Base-by-base conservation (phyloP, 176 grass and related monocot species). In the Oryza australiensis region DNA sequence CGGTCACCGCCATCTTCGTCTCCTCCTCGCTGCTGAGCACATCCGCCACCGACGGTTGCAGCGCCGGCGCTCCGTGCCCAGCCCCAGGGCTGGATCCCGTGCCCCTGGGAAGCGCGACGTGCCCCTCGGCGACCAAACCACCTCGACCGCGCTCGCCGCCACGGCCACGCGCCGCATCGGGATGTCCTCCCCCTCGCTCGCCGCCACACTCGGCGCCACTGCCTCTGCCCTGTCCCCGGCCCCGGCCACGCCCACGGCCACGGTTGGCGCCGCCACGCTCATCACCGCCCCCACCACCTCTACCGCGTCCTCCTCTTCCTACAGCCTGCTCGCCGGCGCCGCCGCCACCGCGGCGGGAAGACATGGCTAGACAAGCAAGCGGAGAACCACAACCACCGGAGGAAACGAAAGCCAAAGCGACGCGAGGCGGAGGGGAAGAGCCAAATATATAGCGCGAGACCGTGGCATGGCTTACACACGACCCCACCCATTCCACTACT, bases 221-320 rank as follows among this genome's bases (percentile, higher is more conserved):
- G 22, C 55, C 48, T 20, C 48, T 53, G 12, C 80, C 69, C 16
- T 70, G 69, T 7, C 80, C 80, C 63, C 20, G 69, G 69, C 51
- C 32, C 3, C 32, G 32, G 32, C 32, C 32, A 4, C 20, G 69
- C 57, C 51, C 32, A 32, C 32, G 32, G 32, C 32, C 32, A 4
- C 32, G 32, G 3, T 32, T 29, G 29, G 29, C 29, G 29, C 29
- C 29, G 29, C 29, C 29, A 29, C 29, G 29, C 29, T 29, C 29
- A 29, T 16, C 45, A 45, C 78, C 64, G 23, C 22, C 46, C 15
- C 32, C 32, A 32, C 55, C 12, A 8, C 68, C 53, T 5, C 51
- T 24, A 13, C 34, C 62, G 1, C 43, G 76, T 0, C 20, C 76
- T 10, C 16, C 40, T 9, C 24, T 26, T 9, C 62, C 76, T 26